A percentile compares a stretch with the other conserved stretches of the same genome.
These are phyloP conservation scores for Colletotrichum agaves DNA, from an alignment of 2,329 filamentous ascomycete species.

Conservation along the genomic window DNA sequence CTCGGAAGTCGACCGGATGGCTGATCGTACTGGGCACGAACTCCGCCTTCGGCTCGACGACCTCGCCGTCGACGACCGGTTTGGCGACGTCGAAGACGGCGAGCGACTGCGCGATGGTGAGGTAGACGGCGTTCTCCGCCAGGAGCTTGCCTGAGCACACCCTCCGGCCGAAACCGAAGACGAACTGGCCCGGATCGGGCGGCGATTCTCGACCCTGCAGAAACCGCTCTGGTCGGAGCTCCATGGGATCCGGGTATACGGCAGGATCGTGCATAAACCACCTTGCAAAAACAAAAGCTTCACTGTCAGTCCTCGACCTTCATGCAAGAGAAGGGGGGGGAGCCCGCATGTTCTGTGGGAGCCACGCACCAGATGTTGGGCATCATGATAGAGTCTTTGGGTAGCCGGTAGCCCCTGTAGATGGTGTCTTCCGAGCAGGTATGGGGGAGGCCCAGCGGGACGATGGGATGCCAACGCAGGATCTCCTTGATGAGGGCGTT, in stretches of 20 bases:
- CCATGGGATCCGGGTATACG: constrained; percentile 63
- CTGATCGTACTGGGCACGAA: neutral
- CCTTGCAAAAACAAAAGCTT: neutral
- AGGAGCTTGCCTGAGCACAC: constrained; percentile 38
- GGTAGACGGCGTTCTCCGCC: constrained; percentile 36
- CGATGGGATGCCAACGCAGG: constrained; percentile 53
- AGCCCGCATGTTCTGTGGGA: neutral
- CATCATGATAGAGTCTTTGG: constrained; percentile 56
- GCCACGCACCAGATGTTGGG: constrained; percentile 44
- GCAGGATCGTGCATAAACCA: constrained; percentile 71
- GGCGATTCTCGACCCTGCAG: constrained; percentile 35
- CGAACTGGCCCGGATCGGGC: constrained; percentile 25
- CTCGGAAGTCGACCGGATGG: constrained; percentile 10
- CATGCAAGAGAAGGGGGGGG: neutral
- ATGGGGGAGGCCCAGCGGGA: constrained; percentile 58
- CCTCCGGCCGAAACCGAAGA: constrained; percentile 40
- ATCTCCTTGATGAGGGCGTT: constrained; percentile 55
- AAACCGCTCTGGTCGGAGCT: constrained; percentile 49
- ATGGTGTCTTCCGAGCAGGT: constrained; percentile 58
- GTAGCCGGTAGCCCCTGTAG: constrained; percentile 60
- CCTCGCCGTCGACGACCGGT: constrained; percentile 48
- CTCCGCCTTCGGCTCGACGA: constrained; percentile 41
- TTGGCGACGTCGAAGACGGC: constrained; percentile 55
- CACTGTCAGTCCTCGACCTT: neutral
- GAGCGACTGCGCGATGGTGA: constrained; percentile 53